Conservation (phyloP, 345 rosid species). For the Camelina neglecta region DNA sequence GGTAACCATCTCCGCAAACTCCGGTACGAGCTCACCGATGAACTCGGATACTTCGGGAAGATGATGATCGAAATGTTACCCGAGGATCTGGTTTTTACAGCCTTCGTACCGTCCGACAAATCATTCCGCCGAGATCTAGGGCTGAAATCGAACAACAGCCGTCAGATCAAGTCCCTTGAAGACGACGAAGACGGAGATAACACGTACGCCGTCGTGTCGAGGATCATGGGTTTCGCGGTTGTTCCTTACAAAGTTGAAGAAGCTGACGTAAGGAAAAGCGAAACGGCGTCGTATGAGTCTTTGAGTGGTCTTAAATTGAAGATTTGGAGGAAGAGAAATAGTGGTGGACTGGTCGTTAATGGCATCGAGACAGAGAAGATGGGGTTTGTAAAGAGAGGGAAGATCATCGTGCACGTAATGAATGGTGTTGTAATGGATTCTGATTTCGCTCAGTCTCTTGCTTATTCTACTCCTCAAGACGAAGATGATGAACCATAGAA, state of each 20-base stretch:
- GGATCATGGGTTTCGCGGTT: constrained; percentile 72
- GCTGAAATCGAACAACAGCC: constrained; percentile 44
- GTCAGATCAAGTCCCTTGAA: constrained; percentile 22
- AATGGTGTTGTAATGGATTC: constrained; percentile 89
- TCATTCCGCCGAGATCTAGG: constrained; percentile 68
- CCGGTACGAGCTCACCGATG: constrained; percentile 10
- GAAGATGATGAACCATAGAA: constrained; percentile 32
- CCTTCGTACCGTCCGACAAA: constrained; percentile 68
- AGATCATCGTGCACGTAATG: constrained; percentile 60
- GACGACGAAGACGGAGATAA: constrained; percentile 51
- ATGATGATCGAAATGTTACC: constrained; percentile 90
- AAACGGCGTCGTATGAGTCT: constrained; percentile 65
- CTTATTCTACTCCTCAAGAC: constrained; percentile 46
- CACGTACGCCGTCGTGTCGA: constrained; percentile 64
- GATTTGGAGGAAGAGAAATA: constrained; percentile 46
- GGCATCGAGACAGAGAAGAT: constrained; percentile 58
- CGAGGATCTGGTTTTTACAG: constrained; percentile 72
- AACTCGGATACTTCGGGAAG: constrained; percentile 64
- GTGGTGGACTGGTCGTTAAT: constrained; percentile 63
- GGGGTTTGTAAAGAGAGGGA: constrained; percentile 53
- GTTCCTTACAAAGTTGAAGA: constrained; percentile 61
- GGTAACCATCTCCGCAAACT: constrained; percentile 22
- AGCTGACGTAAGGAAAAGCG: constrained; percentile 12
- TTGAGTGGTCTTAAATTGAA: constrained; percentile 63
- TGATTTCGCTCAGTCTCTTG: constrained; percentile 71